These are phyloP conservation scores for Diplodia corticola DNA, from an alignment of 2,329 filamentous ascomycete species.

Conservation along the genomic window DNA sequence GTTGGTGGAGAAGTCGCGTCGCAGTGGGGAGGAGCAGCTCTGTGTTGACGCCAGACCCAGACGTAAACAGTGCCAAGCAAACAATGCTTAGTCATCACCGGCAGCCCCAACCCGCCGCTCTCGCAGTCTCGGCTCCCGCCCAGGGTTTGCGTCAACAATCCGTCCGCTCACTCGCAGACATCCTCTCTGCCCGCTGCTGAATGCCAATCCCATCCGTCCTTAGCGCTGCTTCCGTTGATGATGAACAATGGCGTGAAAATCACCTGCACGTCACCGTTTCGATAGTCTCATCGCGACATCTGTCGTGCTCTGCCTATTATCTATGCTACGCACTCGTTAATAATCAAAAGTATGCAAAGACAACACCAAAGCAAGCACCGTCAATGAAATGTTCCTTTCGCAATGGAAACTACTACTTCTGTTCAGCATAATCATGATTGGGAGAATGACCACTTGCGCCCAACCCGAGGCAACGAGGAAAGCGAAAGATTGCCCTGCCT, in stretches of 20 bases:
- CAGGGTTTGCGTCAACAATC: not conserved
- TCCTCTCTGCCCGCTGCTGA: no score
- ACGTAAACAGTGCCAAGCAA: conserved; percentile 22
- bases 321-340: not conserved
- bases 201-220: no score
- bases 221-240: no score
- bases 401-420: conserved; percentile 15
- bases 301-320: no score
- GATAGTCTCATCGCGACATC: no score
- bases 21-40: conserved; percentile 13
- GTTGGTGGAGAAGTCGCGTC: conserved; percentile 23
- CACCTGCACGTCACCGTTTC: no score
- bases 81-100: conserved; percentile 7
- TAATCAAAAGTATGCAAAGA: not conserved
- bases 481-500: not conserved
- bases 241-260: no score
- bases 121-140: not conserved
- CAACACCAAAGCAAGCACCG: not conserved
- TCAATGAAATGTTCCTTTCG: not conserved
- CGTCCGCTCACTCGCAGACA: no score
- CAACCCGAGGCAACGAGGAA: not conserved
- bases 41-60: conserved; percentile 3
- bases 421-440: not conserved
- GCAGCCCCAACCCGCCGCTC: not conserved
- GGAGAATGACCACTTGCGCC: not conserved